Base-by-base conservation (phyloP, 257 asterid genomes). In the Eustoma russellianum region DNA sequence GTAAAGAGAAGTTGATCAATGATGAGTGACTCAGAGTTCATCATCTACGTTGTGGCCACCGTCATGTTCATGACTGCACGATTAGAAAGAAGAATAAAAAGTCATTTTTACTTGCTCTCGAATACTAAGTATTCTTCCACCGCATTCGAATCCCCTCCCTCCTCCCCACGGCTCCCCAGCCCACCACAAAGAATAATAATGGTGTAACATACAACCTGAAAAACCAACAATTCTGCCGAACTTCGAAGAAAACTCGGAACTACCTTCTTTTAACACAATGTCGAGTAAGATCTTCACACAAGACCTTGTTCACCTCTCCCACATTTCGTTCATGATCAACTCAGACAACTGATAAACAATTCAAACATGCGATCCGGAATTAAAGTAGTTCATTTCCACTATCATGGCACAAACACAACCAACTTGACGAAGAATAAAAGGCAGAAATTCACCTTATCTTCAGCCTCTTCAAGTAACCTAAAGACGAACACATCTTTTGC, bases 391-490 rank as follows among this genome's bases (percentile, higher is more conserved):
- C 28, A 13, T 18, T n/a, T n/a, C n/a, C n/a, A n/a, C n/a, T 24
- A 34, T 6, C 16, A 5, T 15, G 48, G 41, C 17, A 45, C 11
- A 11, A 38, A 38, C 24, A 43, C 13, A 4, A 54, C 46, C 17
- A 13, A 40, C 35, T 54, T 17, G 60, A 13, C 5, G 24, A 50
- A 9, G 6, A 6, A 28, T 49, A 8, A 15, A 50, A 9, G 49
- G 45, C 33, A 38, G 50, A 9, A 33, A 63, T 70, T 70, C 53
- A 90, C 96, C 84, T 81, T 88, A 74, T 86, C 97, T 86, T 90
- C 97, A 60, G 83, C 81, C 67, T 83, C 91, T 70, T 90, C 97
- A 2, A 90, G 96, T 75, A 90, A 81, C 86, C 97, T 89, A 62
- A 52, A 44, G 44, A 62, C 13, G 52, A 63, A 66, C 5, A 66